These are phyloP conservation scores for Lactarius pseudohatsudake DNA, from an alignment of 768 basidiomycete species.

Conservation along the genomic window DNA sequence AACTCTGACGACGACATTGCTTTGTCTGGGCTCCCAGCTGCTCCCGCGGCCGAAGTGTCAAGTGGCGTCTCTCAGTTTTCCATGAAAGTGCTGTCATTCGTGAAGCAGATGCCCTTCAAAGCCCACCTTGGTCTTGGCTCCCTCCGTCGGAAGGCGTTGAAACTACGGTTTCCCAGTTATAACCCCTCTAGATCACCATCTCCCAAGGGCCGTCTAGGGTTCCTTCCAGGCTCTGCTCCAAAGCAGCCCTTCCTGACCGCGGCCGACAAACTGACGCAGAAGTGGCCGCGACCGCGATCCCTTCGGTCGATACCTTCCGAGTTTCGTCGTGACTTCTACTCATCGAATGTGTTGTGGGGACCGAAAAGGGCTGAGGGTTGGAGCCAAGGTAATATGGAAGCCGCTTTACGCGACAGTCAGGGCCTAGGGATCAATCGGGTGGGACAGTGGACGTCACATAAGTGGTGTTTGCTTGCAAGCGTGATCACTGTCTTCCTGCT, in stretches of 20 bases:
- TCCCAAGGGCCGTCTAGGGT: not conserved
- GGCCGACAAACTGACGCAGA: constrained; percentile 47
- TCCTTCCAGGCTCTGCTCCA: not conserved
- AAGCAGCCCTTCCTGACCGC: not conserved
- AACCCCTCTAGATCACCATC: not conserved
- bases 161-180: not conserved
- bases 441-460: constrained; percentile 59
- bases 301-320: constrained; percentile 24
- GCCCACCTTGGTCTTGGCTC: not conserved
- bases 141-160: constrained; percentile 5
- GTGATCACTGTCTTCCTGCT: constrained; percentile 54
- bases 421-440: constrained; percentile 42
- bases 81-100: not conserved
- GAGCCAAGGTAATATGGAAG: constrained; percentile 15
- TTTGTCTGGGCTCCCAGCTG: not conserved
- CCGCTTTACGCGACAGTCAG: constrained; percentile 37
- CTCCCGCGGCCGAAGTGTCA: not conserved
- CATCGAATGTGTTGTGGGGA: constrained; percentile 18
- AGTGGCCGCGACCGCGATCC: constrained; percentile 49
- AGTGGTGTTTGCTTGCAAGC: constrained; percentile 60
- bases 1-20: not conserved
- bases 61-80: not conserved
- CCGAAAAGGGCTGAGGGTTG: constrained; percentile 19
- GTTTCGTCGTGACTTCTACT: constrained; percentile 16
- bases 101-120: not conserved